Evolutionary conservation across 2,329 filamentous ascomycete genomes (phyloP).

Genomic region (Xylaria sp.): DNA sequence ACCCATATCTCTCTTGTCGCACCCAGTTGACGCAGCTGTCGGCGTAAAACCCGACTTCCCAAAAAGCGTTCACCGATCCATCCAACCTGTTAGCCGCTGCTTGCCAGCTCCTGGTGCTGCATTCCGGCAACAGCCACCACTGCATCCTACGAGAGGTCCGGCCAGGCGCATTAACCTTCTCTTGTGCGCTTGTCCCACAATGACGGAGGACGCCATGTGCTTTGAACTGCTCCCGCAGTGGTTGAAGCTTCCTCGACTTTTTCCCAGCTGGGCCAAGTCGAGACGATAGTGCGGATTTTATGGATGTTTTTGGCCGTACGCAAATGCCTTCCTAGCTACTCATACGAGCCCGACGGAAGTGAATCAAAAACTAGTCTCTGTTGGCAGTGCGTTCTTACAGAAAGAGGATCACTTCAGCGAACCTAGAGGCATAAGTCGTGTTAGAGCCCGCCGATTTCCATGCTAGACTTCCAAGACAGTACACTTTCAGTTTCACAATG

Average conservation of each 20-base stretch:
- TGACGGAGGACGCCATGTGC: slow-evolving; percentile 61
- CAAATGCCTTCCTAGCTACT: slow-evolving; percentile 69
- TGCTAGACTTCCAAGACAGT: slow-evolving; percentile 41
- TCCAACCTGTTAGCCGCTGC: slow-evolving; percentile 45
- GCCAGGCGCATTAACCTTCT: slow-evolving; percentile 68
- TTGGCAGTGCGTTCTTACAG: slow-evolving; percentile 85
- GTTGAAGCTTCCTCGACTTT: slow-evolving; percentile 57
- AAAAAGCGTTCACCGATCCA: slow-evolving; percentile 38
- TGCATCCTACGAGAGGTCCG: slow-evolving; percentile 63
- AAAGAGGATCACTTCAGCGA: slow-evolving; percentile 65
- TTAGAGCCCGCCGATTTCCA: slow-evolving; percentile 48
- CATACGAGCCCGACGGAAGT: slow-evolving; percentile 65
- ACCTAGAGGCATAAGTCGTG: slow-evolving; percentile 34
- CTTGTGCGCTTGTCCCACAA: slow-evolving; percentile 58
- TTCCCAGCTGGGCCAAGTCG: slow-evolving; percentile 54
- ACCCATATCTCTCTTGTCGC: slow-evolving; percentile 51
- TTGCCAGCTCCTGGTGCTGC: slow-evolving; percentile 55
- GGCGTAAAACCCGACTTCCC: slow-evolving; percentile 41
- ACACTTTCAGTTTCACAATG: slow-evolving; percentile 35
- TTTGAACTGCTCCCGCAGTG: slow-evolving; percentile 47
- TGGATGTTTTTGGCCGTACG: slow-evolving; percentile 94
- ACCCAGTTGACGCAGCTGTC: slow-evolving; percentile 40
- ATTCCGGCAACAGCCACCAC: slow-evolving; percentile 54
- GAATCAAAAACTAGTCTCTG: slow-evolving; percentile 95
- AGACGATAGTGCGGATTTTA: slow-evolving; percentile 86